Evolutionary conservation across 345 rosid species (phyloP), one percentile per base, ranked within the genome.

Genomic region (Lumnitzera littorea): DNA sequence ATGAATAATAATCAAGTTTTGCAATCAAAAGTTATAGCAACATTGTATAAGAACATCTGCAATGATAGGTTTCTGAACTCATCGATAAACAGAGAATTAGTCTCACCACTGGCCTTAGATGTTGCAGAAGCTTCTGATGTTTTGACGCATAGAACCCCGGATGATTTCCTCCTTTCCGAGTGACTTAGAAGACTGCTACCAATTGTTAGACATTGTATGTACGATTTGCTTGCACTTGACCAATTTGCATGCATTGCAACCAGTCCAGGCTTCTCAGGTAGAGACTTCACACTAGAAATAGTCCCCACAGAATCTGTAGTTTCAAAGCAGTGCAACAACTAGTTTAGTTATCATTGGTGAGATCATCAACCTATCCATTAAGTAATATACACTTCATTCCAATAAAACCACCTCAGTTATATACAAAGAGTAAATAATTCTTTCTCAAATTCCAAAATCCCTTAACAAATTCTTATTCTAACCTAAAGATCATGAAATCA

Each of bases 71-170:
- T n/a, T 16, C 41, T 57, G 60, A 57, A 12, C 60, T 57, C 27
- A 24, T 23, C 60, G 16, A 17, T 14, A 1, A 7, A 17, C 15
- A 24, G 13, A 14, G 48, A 43, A 58, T 55, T 48, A 70, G 63
- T 60, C 83, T 61, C 48, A 87, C 91, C 91, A 41, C 76, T 83
- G 55, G 78, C 73, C 70, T 78, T 81, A 62, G 73, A 70, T 11
- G 78, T 43, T 13, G 67, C 67, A n/a, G 80, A 49, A 60, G 81
- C 63, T 58, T 81, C 88, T 54, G 85, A 66, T 49, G 88, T 66
- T 66, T 80, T 80, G 2, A 71, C 76, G 65, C 79, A 72, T 0
- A 75, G 73, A 13, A 70, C 70, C 12, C 70, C 59, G 16, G 73
- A 51, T 15, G 54, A 62, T 13, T 69, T 71, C 24, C 60, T 64